Evolutionary conservation across 2,329 filamentous ascomycete genomes (phyloP), one percentile per base, ranked within the genome.

Genomic region (Sphaerostilbella broomeana): DNA sequence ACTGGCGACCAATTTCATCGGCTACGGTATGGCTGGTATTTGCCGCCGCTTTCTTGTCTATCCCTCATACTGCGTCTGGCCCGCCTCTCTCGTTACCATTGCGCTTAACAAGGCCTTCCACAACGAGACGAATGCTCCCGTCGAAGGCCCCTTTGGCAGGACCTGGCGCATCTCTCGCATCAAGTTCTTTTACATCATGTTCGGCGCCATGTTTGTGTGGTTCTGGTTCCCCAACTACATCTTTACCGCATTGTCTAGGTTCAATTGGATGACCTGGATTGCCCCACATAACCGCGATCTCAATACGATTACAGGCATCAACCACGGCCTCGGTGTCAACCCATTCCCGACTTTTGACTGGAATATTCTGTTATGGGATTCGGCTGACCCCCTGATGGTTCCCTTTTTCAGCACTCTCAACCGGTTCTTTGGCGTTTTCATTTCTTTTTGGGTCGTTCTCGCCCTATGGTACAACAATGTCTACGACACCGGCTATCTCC

Each of bases 351-450:
- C 68, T 3, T 68, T 65, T 44, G 68, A 71, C 47, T 71, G 68
- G 68, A 70, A 70, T 46, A 53, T 68, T 30, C 46, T 69, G 15
- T 60, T 67, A 4, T 64, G 61, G 61, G 61, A 64, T 35, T 63
- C 61, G 26, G 52, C 61, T 47, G 65, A 69, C 41, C 66, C 66
- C 1, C 58, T 69, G 38, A 68, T 70, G 62, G 62, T 69, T 6
- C 71, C 72, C 4, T 72, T 71, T 51, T 73, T 77, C 58, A 74
- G 73, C 19, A 80, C 79, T 29, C 64, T 77, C 39, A 84, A 84
- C 56, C 75, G 72, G 16, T 64, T 80, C 45, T 59, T 79, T 30
- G 78, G 78, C 20, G 67, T 73, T 35, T 64, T 78, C 10, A 46
- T 74, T 22, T 73, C 69, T 29, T 69, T 70, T 49, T 70, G 74